Evolutionary conservation across 176 grass and related monocot species (phyloP).

Genomic region (Poa annua): DNA sequence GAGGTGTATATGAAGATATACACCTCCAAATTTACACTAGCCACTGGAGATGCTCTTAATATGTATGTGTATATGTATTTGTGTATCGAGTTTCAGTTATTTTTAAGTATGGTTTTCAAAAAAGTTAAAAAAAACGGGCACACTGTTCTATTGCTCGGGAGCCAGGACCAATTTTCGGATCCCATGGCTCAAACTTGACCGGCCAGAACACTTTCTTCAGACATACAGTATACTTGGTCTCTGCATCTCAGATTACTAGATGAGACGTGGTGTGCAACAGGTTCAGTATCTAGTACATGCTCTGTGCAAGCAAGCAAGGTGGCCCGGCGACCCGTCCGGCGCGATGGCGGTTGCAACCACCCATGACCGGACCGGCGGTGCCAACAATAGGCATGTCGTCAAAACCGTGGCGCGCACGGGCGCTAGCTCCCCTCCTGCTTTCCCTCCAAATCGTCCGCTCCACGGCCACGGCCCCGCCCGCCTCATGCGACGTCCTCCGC

Average conservation of each 20-base stretch:
- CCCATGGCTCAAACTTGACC: not conserved
- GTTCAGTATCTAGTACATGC: not conserved
- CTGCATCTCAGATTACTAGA: not conserved
- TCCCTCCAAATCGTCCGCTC: constrained; percentile 51
- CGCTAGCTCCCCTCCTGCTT: constrained; percentile 13
- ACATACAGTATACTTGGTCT: not conserved
- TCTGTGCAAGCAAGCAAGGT: not conserved
- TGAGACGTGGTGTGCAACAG: not conserved
- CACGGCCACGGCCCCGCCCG: not conserved
- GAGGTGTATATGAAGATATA: too few relatives aligned
- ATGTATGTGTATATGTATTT: too few relatives aligned
- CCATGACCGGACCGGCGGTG: constrained; percentile 17
- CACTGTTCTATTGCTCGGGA: too few relatives aligned
- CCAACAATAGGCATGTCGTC: constrained; percentile 53
- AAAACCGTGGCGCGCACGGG: constrained; percentile 27
- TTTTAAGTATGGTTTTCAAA: too few relatives aligned
- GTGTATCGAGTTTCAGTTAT: too few relatives aligned
- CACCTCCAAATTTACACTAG: too few relatives aligned
- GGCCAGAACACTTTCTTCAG: not conserved
- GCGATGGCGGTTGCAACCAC: not conserved
- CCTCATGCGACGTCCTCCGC: constrained; percentile 49
- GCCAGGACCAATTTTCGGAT: too few relatives aligned
- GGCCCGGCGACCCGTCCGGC: not conserved
- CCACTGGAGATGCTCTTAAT: too few relatives aligned
- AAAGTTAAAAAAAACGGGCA: too few relatives aligned